phyloP scores from a whole-genome alignment of 306 rosid species.

The Sechiopsis laciniata region DNA sequence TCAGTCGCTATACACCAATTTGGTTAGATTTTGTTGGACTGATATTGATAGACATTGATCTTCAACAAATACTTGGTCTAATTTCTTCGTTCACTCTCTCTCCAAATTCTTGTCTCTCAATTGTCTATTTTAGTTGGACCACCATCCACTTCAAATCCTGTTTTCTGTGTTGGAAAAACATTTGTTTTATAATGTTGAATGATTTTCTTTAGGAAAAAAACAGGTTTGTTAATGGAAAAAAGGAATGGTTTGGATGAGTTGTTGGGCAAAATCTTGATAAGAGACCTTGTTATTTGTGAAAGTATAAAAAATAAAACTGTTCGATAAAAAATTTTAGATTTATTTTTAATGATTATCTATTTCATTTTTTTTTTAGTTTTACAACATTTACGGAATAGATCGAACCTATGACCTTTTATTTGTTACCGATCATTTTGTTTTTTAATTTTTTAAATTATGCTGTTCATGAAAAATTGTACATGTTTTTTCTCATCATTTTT shows the following conservation, averaged over 20 bases:
- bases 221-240: background rate
- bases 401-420: too few relatives aligned
- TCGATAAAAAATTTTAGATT: too few relatives aligned
- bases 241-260: slow-evolving; percentile 6
- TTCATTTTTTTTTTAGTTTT: too few relatives aligned
- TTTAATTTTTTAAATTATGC: too few relatives aligned
- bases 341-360: too few relatives aligned
- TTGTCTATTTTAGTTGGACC: background rate
- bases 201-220: background rate
- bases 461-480: too few relatives aligned
- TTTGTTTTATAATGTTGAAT: background rate
- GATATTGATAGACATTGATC: background rate
- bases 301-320: too few relatives aligned
- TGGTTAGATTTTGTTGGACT: slow-evolving; percentile 5
- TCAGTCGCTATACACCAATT: background rate
- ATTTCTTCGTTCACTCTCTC: slow-evolving; percentile 9
- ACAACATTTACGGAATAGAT: too few relatives aligned
- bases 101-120: slow-evolving; percentile 1
- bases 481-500: too few relatives aligned
- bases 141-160: background rate
- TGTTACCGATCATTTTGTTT: too few relatives aligned
- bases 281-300: background rate
- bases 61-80: slow-evolving; percentile 1
- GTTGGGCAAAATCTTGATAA: background rate
- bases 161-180: background rate